Conservation (phyloP, 2,329 filamentous ascomycete species). For the Alternaria metachromatica region DNA sequence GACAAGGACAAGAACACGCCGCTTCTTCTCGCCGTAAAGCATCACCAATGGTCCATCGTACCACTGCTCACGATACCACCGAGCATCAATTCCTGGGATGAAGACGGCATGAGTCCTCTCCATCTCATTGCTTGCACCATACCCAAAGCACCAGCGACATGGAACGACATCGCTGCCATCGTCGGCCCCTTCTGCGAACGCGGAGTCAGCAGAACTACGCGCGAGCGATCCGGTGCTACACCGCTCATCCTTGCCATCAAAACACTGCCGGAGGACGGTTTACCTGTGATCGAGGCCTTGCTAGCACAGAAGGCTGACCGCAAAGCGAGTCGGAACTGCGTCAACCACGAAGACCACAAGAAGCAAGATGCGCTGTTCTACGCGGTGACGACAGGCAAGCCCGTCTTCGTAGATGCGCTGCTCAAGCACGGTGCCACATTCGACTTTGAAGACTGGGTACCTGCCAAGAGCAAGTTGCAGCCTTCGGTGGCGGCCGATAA, state of each 20-base stretch:
- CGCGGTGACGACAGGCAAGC: conserved; percentile 35
- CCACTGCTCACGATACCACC: conserved; percentile 36
- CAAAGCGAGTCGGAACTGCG: conserved; percentile 34
- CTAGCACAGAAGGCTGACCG: conserved; percentile 25
- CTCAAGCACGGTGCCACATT: conserved; percentile 39
- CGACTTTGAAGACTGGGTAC: conserved; percentile 34
- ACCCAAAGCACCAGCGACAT: conserved; percentile 29
- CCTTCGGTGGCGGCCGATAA: conserved; percentile 18
- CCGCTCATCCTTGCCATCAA: conserved; percentile 44
- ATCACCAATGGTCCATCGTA: conserved; percentile 38
- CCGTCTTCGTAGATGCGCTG: conserved; percentile 32
- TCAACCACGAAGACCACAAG: conserved; percentile 41
- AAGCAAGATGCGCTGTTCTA: conserved; percentile 36
- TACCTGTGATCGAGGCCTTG: conserved; percentile 35
- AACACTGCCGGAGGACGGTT: conserved; percentile 36
- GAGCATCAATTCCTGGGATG: conserved; percentile 42
- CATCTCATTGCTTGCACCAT: conserved; percentile 37
- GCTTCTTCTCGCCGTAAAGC: conserved; percentile 36
- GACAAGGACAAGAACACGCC: conserved; percentile 36
- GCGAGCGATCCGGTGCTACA: conserved; percentile 41
- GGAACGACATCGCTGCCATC: conserved; percentile 36
- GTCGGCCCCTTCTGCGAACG: conserved; percentile 36
- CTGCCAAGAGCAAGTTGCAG: conserved; percentile 14
- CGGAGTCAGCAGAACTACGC: conserved; percentile 41
- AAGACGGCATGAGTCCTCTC: conserved; percentile 39